Conservation (phyloP, 257 asterid species). For the Ballota nigra region DNA sequence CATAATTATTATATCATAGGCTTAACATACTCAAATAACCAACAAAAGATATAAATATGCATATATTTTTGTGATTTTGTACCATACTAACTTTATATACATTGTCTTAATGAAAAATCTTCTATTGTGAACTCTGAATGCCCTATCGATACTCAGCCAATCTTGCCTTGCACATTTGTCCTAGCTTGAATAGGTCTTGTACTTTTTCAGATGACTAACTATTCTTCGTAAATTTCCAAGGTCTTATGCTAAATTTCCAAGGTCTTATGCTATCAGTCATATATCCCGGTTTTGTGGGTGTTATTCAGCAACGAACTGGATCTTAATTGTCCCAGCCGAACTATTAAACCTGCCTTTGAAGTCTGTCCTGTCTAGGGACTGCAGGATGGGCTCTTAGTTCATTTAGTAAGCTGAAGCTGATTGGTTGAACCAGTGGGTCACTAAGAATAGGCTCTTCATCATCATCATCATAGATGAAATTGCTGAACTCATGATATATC, state of each 20-base stretch:
- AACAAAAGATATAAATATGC: not conserved
- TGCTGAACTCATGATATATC: too few species aligned
- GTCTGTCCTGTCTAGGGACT: too few species aligned
- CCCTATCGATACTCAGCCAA: not conserved
- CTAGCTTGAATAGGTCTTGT: too few species aligned
- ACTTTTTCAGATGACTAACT: too few species aligned
- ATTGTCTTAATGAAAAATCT: not conserved
- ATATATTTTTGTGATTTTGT: not conserved
- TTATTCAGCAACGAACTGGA: too few species aligned
- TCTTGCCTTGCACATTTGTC: not conserved
- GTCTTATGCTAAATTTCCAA: too few species aligned
- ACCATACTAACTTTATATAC: not conserved
- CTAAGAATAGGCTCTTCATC: not conserved
- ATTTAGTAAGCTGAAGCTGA: not conserved
- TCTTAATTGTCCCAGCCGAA: too few species aligned
- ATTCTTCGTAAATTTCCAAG: too few species aligned
- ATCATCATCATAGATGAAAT: not conserved
- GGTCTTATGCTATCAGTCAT: too few species aligned
- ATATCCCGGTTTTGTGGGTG: too few species aligned
- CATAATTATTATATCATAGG: not conserved
- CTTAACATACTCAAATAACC: not conserved
- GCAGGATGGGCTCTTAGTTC: too few species aligned
- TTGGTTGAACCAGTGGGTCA: not conserved
- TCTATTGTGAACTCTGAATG: not conserved
- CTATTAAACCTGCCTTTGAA: too few species aligned